These are phyloP conservation scores for Thelonectria discophora DNA, from an alignment of 2,329 filamentous ascomycete genomes.

Conservation along the genomic window DNA sequence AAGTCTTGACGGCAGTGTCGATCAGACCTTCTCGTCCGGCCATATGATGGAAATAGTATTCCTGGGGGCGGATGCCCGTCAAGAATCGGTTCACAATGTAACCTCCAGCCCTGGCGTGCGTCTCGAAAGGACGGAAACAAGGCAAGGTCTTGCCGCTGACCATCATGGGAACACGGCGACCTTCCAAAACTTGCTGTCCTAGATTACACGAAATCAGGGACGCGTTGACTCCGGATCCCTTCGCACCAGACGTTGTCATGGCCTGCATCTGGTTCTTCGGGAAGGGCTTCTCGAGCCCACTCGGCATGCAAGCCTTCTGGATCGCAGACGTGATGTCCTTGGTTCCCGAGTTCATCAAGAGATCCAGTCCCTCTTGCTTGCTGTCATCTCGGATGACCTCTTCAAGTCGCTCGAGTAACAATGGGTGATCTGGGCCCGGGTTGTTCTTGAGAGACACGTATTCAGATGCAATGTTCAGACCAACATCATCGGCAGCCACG, in stretches of 20 bases:
- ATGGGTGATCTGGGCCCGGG: constrained; percentile 69
- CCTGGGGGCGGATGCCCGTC: constrained; percentile 95
- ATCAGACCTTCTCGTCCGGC: constrained; percentile 97
- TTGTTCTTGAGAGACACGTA: constrained; percentile 85
- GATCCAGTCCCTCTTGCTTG: constrained; percentile 91
- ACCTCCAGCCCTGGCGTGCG: constrained; percentile 86
- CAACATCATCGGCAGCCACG: constrained; percentile 71
- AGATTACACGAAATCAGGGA: constrained; percentile 98
- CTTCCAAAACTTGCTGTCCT: constrained; percentile 95
- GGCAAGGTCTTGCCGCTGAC: constrained; percentile 96
- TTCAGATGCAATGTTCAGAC: constrained; percentile 81
- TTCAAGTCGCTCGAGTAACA: constrained; percentile 82
- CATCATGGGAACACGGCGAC: constrained; percentile 94
- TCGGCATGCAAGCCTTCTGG: constrained; percentile 81
- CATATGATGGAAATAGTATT: constrained; percentile 99
- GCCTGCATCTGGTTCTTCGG: constrained; percentile 98
- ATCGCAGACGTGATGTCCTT: constrained; percentile 78
- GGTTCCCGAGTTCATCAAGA: constrained; percentile 79
- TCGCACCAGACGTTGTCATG: constrained; percentile 97
- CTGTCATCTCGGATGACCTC: constrained; percentile 89
- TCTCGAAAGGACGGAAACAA: constrained; percentile 93
- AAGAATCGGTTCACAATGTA: constrained; percentile 97
- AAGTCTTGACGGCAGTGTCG: constrained; percentile 98
- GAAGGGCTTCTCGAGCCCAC: constrained; percentile 87
- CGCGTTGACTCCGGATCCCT: constrained; percentile 91